Evolutionary conservation across 1,284 basidiomycete genomes (phyloP).

Genomic region (Austroboletus niveus): DNA sequence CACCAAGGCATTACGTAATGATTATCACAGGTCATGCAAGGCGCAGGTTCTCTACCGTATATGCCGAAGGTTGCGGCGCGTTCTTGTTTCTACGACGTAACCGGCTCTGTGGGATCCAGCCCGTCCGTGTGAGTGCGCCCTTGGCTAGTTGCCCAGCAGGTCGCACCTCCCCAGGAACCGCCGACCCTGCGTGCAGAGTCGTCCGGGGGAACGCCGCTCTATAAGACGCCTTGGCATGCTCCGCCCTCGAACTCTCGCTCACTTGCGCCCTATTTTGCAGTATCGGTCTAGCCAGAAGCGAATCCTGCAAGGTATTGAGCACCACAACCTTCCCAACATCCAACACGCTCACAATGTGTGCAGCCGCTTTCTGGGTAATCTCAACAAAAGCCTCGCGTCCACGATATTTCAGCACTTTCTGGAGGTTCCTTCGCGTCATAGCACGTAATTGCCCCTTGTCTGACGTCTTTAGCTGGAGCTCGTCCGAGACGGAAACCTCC

Average conservation of each 20-base stretch:
- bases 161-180: constrained; percentile 48
- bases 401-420: constrained; percentile 64
- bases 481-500: constrained; percentile 46
- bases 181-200: constrained; percentile 43
- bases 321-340: not conserved
- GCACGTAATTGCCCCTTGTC: constrained; percentile 49
- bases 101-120: constrained; percentile 26
- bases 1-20: constrained; percentile 11
- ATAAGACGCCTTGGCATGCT: constrained; percentile 32
- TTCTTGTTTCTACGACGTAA: constrained; percentile 9
- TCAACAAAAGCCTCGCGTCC: constrained; percentile 40
- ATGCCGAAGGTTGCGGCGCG: constrained; percentile 12
- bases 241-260: constrained; percentile 28
- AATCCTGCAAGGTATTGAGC: constrained; percentile 40
- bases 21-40: constrained; percentile 14
- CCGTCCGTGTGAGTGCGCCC: constrained; percentile 43
- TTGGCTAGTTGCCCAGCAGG: constrained; percentile 46
- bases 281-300: constrained; percentile 52
- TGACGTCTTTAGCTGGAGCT: constrained; percentile 40
- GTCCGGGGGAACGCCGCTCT: constrained; percentile 32
- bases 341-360: constrained; percentile 45
- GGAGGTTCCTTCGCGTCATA: constrained; percentile 67
- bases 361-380: constrained; percentile 45
- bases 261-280: constrained; percentile 24
- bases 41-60: constrained; percentile 23